A percentile compares a stretch with the other conserved stretches of the same genome.
Conservation (phyloP, 148 eudicot species). For the Chenopodium suecicum region DNA sequence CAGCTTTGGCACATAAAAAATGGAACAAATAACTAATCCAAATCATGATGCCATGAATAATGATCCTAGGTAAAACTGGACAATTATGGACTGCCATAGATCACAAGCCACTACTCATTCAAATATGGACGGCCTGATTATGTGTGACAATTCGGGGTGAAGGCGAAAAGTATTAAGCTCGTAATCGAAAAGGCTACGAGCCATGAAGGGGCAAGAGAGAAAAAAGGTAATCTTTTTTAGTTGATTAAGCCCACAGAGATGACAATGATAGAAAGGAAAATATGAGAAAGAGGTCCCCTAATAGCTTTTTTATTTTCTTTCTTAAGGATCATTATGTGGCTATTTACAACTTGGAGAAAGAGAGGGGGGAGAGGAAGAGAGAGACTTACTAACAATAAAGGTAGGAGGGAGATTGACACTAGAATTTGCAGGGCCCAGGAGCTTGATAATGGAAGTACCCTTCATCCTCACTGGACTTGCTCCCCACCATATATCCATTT, state of each 20-base stretch:
- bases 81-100: slow-evolving; percentile 9
- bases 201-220: slow-evolving; percentile 15
- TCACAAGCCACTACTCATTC: not conserved
- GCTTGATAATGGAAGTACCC: slow-evolving; percentile 41
- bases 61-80: slow-evolving; percentile 1
- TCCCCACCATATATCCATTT: slow-evolving; percentile 35
- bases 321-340: slow-evolving; percentile 29
- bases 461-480: slow-evolving; percentile 48
- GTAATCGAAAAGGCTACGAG: not conserved
- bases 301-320: slow-evolving; percentile 7
- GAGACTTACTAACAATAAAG: slow-evolving; percentile 30
- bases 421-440: slow-evolving; percentile 32
- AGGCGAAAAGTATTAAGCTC: slow-evolving; percentile 3
- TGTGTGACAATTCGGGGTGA: not conserved
- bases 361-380: slow-evolving; percentile 14
- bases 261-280: slow-evolving; percentile 22
- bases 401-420: slow-evolving; percentile 33
- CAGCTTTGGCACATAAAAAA: not conserved
- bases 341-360: slow-evolving; percentile 24
- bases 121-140: not conserved
- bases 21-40: not conserved
- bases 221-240: slow-evolving; percentile 18
- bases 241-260: slow-evolving; percentile 25
- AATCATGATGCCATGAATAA: slow-evolving; percentile 1
- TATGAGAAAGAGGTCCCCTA: slow-evolving; percentile 24